Evolutionary conservation across 2,329 filamentous ascomycete genomes (phyloP), one percentile per base, ranked within the genome.

Genomic region (Cordyceps cateniannulata): DNA sequence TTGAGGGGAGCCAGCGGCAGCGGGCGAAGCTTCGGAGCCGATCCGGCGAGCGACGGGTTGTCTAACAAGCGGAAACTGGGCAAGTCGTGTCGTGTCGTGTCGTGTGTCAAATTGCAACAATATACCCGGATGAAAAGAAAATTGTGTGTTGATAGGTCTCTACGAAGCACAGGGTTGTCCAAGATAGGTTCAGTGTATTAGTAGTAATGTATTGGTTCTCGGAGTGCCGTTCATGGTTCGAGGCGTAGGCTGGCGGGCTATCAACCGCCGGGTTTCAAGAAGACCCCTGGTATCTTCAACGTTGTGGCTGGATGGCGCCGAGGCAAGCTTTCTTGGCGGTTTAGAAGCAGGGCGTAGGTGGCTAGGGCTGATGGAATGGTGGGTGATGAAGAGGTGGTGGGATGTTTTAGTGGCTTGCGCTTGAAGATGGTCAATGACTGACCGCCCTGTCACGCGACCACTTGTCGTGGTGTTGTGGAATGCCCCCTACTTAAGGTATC

Each of bases 1-100:
- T 20, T 63, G 64, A 9, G 58, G 62, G 48, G 66, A 67, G 58
- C 65, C 63, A 54, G 52, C 66, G 8, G 65, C 67, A 24, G 64
- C 65, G 51, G 22, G 29, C 50, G 6, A 60, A 60, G 50, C 49
- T 54, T 24, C 18, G 50, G 22, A 29, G 42, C 3, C 29, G 42
- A 42, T 49, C 29, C 5, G 29, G 50, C 5, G 50, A 48, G 42
- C 22, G 38, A 18, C 22, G 22, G 44, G 10, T 22, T 7, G 16
- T 2, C 6, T 42, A n/a, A 42, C 8, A 44, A 12, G 32, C 27
- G 7, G 12, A 18, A 16, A n/a, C n/a, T 5, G n/a, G 42, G 18
- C 18, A 9, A 7, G 29, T 22, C n/a, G 29, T 22, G 5, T 51
- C 32, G 29, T 29, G 45, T 42, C 16, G 56, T 24, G 35, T 40